Base-by-base conservation (phyloP, 2,329 filamentous ascomycete genomes). In the Lachnellula hyalina region DNA sequence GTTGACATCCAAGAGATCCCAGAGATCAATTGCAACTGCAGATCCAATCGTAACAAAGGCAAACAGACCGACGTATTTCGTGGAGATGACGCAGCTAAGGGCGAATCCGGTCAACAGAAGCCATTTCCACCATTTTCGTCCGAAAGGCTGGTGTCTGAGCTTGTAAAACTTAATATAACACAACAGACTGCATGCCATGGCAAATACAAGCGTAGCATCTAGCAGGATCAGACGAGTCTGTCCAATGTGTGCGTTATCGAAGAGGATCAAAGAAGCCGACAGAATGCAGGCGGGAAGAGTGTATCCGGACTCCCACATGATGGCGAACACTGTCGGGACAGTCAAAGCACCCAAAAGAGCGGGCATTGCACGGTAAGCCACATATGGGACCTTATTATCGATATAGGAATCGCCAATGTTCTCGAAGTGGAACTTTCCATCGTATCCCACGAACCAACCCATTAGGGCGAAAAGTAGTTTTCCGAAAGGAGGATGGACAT, bases 301-400 rank as follows among this genome's bases (percentile, higher is more conserved):
- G 75, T 99, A 99, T 60, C 92, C 94, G 49, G 94, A 97, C 75
- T 99, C 94, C 94, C 94, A 99, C 94, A 99, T 99, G 73, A 96
- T 99, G 70, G 96, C 76, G 73, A 96, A 99, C 54, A 90, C 86
- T 47, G 93, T 88, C n/a, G 92, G 88, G 50, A 99, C 90, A 11
- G 94, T 99, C 63, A 99, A 77, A 54, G 94, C 87, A 62, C 94
- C 94, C 64, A 97, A 84, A 49, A 94, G 83, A 56, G 94, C 94
- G 42, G 94, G 94, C 78, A 99, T 83, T 46, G 92, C 88, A 65
- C 94, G 89, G 76, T 95, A 96, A 59, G 94, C 92, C 60, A 99
- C 89, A 72, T 99, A 99, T 38, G 94, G 94, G 42, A 99, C 92
- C 71, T 95, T 94, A 80, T 99, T 96, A 57, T 86, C 82, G 67